Evolutionary conservation across 1,284 basidiomycete species (phyloP).

Genomic region (Coniophora puteana): DNA sequence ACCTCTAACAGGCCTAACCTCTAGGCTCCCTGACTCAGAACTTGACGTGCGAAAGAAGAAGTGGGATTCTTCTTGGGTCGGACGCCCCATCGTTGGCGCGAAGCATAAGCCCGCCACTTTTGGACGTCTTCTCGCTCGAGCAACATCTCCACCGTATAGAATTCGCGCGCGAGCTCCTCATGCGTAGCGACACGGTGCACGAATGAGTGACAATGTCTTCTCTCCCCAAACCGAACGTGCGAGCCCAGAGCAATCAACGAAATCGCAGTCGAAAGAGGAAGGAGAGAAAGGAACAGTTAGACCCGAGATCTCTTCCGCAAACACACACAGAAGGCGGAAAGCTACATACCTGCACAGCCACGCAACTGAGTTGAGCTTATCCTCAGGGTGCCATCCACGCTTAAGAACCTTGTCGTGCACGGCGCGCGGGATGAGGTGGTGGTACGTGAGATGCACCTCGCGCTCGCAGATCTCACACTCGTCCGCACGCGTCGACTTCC

Average conservation of each 20-base stretch:
- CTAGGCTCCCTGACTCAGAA: too few species aligned
- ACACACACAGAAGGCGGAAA: not conserved
- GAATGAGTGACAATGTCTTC: constrained; percentile 44
- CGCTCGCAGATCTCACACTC: constrained; percentile 57
- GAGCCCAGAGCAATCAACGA: not conserved
- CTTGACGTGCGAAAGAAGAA: too few species aligned
- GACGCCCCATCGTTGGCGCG: constrained; percentile 46
- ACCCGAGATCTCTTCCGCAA: not conserved
- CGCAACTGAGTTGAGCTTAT: constrained; percentile 50
- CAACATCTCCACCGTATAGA: constrained; percentile 45
- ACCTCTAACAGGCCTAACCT: too few species aligned
- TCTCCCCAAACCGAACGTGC: too few species aligned
- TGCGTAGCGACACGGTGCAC: constrained; percentile 47
- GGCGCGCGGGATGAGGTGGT: constrained; percentile 54
- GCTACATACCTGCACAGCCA: constrained; percentile 48
- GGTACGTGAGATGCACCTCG: constrained; percentile 51
- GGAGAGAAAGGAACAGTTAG: not conserved
- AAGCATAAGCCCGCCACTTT: constrained; percentile 49
- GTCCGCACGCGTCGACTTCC: constrained; percentile 45
- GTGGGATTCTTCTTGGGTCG: too few species aligned
- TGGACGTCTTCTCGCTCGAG: constrained; percentile 49
- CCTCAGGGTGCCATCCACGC: constrained; percentile 50
- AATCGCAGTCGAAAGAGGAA: not conserved
- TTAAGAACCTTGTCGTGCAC: constrained; percentile 48
- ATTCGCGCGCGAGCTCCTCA: constrained; percentile 47